phyloP scores from a whole-genome alignment of 495 filamentous ascomycete genomes.

The Parachaetomium inaequale region DNA sequence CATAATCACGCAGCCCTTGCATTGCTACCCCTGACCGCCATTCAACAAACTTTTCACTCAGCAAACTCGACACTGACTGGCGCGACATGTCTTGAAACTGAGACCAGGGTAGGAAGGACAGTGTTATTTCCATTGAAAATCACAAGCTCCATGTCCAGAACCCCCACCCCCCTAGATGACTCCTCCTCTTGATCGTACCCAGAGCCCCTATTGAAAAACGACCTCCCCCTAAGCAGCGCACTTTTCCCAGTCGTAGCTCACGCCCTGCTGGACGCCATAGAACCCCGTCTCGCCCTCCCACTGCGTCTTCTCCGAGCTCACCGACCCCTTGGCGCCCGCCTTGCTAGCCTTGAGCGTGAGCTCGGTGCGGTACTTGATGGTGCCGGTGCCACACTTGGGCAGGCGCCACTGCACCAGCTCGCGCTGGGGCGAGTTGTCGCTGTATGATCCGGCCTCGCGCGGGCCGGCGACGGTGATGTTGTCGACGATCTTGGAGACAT shows the following conservation, averaged over 20 bases:
- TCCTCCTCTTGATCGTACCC: no score
- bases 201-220: no score
- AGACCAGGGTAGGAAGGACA: no score
- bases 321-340: not conserved
- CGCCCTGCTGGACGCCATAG: constrained; percentile 4
- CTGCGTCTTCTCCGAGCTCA: not conserved
- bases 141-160: no score
- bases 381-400: not conserved
- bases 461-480: not conserved
- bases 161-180: no score
- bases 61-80: no score
- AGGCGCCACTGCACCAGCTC: not conserved
- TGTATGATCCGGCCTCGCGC: not conserved
- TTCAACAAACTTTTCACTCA: no score
- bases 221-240: not conserved
- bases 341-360: not conserved
- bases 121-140: no score
- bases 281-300: not conserved
- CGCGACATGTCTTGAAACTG: no score
- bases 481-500: constrained; percentile 8
- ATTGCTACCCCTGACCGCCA: no score
- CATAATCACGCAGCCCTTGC: no score
- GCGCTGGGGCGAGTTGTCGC: not conserved
- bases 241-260: constrained; percentile 7
- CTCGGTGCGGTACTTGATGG: constrained; percentile 4